These are phyloP conservation scores for Mucor saturninus DNA, from an alignment of 371 early-diverging fungal genomes.

Conservation along the genomic window DNA sequence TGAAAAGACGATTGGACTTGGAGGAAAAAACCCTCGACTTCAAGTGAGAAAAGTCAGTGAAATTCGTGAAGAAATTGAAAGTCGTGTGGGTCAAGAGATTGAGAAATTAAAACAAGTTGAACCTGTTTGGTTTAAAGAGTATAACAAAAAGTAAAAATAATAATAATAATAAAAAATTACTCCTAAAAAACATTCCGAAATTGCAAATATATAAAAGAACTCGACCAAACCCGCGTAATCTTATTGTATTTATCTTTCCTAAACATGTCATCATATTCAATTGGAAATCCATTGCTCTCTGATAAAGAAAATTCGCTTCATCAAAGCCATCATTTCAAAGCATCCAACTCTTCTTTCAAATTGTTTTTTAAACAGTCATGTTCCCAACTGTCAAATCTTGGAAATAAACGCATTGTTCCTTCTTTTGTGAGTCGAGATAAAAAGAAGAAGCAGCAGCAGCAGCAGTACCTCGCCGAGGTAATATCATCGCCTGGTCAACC, in stretches of 20 bases:
- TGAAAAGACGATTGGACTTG: constrained; percentile 24
- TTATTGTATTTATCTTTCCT: constrained; percentile 3
- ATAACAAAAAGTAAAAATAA: constrained; percentile 14
- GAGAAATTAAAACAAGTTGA: constrained; percentile 21
- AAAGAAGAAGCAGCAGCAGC: not conserved
- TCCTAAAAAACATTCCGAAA: constrained; percentile 9
- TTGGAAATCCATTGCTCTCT: constrained; percentile 14
- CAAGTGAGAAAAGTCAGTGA: constrained; percentile 21
- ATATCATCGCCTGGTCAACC: not conserved
- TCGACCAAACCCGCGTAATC: not conserved
- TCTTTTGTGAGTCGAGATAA: constrained; percentile 3
- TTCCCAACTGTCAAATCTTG: constrained; percentile 1
- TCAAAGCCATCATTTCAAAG: constrained; percentile 1
- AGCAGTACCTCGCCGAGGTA: too few species aligned
- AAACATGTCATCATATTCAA: constrained; percentile 7
- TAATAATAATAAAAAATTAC: not conserved
- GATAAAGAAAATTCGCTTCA: not conserved
- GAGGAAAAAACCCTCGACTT: constrained; percentile 4
- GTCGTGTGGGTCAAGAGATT: constrained; percentile 17
- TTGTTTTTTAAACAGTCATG: constrained; percentile 1
- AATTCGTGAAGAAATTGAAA: constrained; percentile 21
- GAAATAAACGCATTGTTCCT: constrained; percentile 11
- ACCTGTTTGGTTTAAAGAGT: constrained; percentile 33
- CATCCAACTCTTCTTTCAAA: constrained; percentile 8
- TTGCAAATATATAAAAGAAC: not conserved